These are phyloP conservation scores for Fusarium hainanense DNA, from an alignment of 2,329 filamentous ascomycete species.

Conservation along the genomic window DNA sequence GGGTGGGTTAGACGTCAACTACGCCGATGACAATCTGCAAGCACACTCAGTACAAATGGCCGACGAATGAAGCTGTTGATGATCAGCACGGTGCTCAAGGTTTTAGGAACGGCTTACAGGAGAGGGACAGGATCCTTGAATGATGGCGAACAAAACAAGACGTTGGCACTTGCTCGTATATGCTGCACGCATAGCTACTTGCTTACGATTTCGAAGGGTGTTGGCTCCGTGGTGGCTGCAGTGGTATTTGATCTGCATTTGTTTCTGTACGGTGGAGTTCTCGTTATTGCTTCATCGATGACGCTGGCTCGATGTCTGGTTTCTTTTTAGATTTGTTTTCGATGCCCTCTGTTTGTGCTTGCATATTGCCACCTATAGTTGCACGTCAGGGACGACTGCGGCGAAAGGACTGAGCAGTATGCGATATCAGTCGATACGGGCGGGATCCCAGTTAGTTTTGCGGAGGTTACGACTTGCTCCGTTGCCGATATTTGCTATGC, in stretches of 20 bases:
- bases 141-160: neutral
- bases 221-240: neutral
- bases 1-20: neutral
- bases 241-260: neutral
- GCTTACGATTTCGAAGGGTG: neutral
- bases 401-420: constrained; percentile 1
- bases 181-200: constrained; percentile 6
- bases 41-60: constrained; percentile 5
- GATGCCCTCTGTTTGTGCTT: constrained; percentile 7
- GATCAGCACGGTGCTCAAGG: neutral
- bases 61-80: neutral
- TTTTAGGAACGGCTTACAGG: neutral
- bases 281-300: neutral
- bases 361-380: neutral
- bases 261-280: neutral
- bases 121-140: neutral
- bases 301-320: neutral
- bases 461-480: constrained; percentile 10
- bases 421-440: neutral
- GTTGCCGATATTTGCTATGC: constrained; percentile 11
- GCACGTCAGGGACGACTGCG: constrained; percentile 12
- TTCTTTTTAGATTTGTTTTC: neutral
- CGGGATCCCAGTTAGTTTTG: constrained; percentile 15
- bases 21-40: neutral
- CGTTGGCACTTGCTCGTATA: neutral